Conservation (phyloP, 768 basidiomycete species). For the Pleurotus ostreatus region DNA sequence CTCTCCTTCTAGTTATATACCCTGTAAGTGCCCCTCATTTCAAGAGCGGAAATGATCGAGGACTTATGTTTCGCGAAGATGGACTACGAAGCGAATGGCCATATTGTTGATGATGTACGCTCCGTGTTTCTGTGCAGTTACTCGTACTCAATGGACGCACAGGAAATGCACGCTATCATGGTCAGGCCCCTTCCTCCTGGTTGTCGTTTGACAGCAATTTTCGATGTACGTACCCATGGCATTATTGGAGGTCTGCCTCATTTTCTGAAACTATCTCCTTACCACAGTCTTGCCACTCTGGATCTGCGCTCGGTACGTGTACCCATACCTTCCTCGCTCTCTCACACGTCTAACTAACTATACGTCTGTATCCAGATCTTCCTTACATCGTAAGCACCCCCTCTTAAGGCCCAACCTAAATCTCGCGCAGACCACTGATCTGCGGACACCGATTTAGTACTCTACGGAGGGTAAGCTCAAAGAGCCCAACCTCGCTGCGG, state of each 20-base stretch:
- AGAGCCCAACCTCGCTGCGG: conserved; percentile 84
- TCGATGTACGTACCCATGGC: conserved; percentile 52
- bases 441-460: conserved; percentile 44
- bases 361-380: conserved; percentile 41
- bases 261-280: neutral
- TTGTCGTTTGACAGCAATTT: conserved; percentile 79
- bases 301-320: conserved; percentile 69
- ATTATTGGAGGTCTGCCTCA: neutral
- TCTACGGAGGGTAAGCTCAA: conserved; percentile 95
- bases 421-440: no score
- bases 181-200: conserved; percentile 14
- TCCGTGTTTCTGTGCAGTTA: conserved; percentile 4
- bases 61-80: conserved; percentile 21
- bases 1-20: conserved; percentile 63
- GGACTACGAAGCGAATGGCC: conserved; percentile 53
- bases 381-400: conserved; percentile 53
- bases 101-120: conserved; percentile 88
- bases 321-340: no score
- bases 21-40: conserved; percentile 54
- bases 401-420: neutral
- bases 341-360: no score
- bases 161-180: conserved; percentile 68
- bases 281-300: conserved; percentile 84
- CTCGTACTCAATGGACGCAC: conserved; percentile 29
- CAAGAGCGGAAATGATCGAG: no score